Evolutionary conservation across 2,329 filamentous ascomycete genomes (phyloP).

Genomic region (Neurospora sp.): DNA sequence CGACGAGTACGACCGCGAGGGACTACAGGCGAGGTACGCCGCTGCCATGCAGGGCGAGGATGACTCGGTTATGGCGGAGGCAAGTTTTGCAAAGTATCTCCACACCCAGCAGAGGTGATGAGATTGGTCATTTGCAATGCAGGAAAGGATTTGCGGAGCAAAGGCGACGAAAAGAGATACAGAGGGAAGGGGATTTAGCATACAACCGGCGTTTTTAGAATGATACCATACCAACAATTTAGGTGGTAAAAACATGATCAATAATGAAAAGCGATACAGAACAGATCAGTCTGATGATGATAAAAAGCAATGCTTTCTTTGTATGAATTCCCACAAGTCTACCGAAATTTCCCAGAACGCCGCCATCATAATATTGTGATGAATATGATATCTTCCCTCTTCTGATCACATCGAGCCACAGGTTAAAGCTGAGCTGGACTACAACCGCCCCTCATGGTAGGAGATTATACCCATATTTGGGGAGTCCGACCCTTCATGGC

Average conservation of each 20-base stretch:
- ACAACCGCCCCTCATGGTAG: background rate
- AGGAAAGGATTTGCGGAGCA: background rate
- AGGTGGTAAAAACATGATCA: constrained; percentile 4
- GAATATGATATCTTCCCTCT: background rate
- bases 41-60: constrained; percentile 57
- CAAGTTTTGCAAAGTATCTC: constrained; percentile 54
- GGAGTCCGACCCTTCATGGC: background rate
- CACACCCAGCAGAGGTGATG: constrained; percentile 30
- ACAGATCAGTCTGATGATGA: background rate
- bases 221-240: constrained; percentile 16
- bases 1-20: constrained; percentile 51
- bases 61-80: constrained; percentile 41
- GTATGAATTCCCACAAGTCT: background rate
- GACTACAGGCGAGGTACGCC: constrained; percentile 67
- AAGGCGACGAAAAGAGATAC: background rate
- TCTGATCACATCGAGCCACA: background rate
- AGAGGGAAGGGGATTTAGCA: constrained; percentile 7
- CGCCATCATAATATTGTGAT: background rate
- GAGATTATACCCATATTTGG: background rate
- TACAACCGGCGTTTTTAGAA: constrained; percentile 16
- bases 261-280: constrained; percentile 5
- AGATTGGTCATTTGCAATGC: constrained; percentile 15
- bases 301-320: background rate
- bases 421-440: background rate
- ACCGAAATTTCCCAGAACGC: background rate